These are phyloP conservation scores for Aspergillus biplanus DNA, from an alignment of 495 filamentous ascomycete genomes.

Conservation along the genomic window DNA sequence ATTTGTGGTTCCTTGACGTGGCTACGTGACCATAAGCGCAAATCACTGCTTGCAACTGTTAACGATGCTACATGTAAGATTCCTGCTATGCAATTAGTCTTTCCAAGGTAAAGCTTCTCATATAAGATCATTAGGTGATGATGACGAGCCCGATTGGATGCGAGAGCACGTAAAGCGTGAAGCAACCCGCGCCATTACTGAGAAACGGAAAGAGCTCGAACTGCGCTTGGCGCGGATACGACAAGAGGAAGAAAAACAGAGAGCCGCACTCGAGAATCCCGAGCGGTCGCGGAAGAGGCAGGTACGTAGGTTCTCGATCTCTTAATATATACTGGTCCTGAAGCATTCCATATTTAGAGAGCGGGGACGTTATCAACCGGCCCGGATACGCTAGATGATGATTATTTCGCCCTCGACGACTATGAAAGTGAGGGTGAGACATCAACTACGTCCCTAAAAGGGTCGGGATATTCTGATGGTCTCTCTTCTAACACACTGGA, in stretches of 20 bases:
- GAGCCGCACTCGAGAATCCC: constrained; percentile 47
- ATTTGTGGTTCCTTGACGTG: constrained; percentile 94
- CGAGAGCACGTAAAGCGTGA: constrained; percentile 70
- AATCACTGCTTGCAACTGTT: constrained; percentile 59
- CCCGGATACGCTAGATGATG: constrained; percentile 59
- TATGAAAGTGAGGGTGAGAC: constrained; percentile 72
- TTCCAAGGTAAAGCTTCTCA: constrained; percentile 7
- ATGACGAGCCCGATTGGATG: constrained; percentile 89
- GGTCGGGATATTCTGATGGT: constrained; percentile 32
- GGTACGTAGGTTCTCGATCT: constrained; percentile 33
- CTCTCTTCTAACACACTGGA: constrained; percentile 49
- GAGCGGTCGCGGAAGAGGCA: constrained; percentile 55
- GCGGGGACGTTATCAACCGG: constrained; percentile 30
- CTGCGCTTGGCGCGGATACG: constrained; percentile 67
- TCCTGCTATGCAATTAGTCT: not conserved
- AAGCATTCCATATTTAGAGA: constrained; percentile 34
- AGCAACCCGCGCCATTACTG: constrained; percentile 66
- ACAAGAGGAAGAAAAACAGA: constrained; percentile 66
- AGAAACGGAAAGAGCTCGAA: constrained; percentile 73
- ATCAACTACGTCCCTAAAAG: constrained; percentile 23
- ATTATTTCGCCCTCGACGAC: constrained; percentile 75
- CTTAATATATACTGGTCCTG: constrained; percentile 1
- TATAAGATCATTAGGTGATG: constrained; percentile 46
- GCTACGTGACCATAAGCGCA: constrained; percentile 83
- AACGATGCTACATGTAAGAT: constrained; percentile 39